Conservation (phyloP, 1,139 yeast species). For the Hansenula lynferdii region DNA sequence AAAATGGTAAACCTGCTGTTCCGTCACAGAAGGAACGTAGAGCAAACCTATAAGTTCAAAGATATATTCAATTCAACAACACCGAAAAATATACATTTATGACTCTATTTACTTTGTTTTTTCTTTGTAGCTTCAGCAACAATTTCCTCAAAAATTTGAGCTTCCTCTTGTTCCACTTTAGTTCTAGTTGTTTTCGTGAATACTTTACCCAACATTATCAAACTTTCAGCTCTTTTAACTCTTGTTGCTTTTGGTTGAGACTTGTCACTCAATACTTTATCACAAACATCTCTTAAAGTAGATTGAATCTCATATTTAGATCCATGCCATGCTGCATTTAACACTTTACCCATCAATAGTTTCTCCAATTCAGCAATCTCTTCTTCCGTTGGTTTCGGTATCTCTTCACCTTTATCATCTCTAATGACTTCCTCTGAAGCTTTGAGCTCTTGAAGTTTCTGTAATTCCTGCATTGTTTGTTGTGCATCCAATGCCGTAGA, state of each 20-base stretch:
- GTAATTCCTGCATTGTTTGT: constrained; percentile 76
- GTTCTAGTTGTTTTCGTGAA: constrained; percentile 67
- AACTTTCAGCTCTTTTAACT: constrained; percentile 74
- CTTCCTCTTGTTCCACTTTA: constrained; percentile 86
- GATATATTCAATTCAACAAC: no score
- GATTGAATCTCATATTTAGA: constrained; percentile 86
- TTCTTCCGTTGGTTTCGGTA: constrained; percentile 63
- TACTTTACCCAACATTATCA: constrained; percentile 68
- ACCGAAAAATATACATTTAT: no score
- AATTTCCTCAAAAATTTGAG: constrained; percentile 82
- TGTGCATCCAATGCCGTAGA: constrained; percentile 90
- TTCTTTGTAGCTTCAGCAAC: constrained; percentile 90
- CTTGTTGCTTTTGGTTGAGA: constrained; percentile 51
- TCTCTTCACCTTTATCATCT: constrained; percentile 44
- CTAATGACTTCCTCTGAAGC: constrained; percentile 27
- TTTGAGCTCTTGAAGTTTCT: constrained; percentile 63
- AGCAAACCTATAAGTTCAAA: constrained; percentile 26
- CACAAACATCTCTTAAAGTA: constrained; percentile 86
- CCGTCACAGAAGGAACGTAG: constrained; percentile 56
- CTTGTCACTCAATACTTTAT: constrained; percentile 62
- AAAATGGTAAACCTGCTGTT: constrained; percentile 58
- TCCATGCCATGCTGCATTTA: constrained; percentile 97
- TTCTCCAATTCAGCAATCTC: constrained; percentile 85
- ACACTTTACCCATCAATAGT: constrained; percentile 79
- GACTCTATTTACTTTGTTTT: constrained; percentile 38